Conservation (phyloP, 345 rosid species). For the Brassica carinata region DNA sequence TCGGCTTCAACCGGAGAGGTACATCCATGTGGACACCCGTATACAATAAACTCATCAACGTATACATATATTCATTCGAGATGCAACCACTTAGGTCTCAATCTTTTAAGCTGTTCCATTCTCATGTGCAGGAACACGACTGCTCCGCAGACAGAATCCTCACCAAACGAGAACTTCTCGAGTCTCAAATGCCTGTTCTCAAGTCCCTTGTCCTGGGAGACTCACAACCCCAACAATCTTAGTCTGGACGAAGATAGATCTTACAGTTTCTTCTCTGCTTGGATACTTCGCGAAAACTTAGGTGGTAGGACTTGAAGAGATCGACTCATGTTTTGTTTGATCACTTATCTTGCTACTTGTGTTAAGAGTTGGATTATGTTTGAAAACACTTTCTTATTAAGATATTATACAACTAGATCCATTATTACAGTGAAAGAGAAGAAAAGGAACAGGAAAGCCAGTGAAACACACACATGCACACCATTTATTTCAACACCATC, state of each 20-base stretch:
- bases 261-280: neutral
- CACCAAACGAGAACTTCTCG: conserved; percentile 69
- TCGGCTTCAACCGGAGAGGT: conserved; percentile 84
- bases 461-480: neutral
- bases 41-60: too few species aligned
- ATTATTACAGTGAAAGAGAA: neutral
- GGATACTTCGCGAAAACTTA: neutral
- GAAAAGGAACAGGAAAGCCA: neutral
- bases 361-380: neutral
- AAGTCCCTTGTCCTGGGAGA: conserved; percentile 41
- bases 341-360: neutral
- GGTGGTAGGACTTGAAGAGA: neutral
- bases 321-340: neutral
- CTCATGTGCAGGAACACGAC: conserved; percentile 62
- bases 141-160: conserved; percentile 72
- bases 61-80: neutral
- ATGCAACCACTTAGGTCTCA: neutral
- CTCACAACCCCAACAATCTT: conserved; percentile 30
- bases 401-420: neutral
- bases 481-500: neutral
- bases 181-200: conserved; percentile 69
- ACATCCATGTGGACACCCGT: neutral
- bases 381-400: neutral
- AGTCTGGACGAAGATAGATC: neutral
- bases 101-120: neutral